Evolutionary conservation across 257 asterid genomes (phyloP), one percentile per base, ranked within the genome.

Genomic region (Linderniella brevidens): DNA sequence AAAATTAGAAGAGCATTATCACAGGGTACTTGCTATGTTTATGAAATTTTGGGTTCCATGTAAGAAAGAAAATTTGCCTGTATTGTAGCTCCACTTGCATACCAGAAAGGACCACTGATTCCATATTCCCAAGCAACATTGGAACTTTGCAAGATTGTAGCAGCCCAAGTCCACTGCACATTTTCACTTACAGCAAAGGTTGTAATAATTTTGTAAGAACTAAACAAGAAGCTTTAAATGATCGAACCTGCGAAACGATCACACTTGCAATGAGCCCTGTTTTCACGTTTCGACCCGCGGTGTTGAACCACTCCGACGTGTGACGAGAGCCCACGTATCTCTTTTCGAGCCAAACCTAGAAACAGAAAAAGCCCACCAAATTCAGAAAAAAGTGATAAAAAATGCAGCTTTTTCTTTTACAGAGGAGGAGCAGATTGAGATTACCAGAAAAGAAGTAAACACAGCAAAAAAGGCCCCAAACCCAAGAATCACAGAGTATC

Each of bases 21-120:
- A 25, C 32, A n/a, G n/a, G n/a, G n/a, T n/a, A n/a, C 41, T 37
- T 37, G 8, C 41, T 37, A 13, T 37, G 41, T 37, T 37, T 37
- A 37, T 37, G 41, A 8, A 13, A 37, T 40, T 25, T 25, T 25
- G 32, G 6, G 32, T 25, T n/a, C 32, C 4, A 25, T 25, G 32
- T 25, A 25, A 25, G 32, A 25, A 25, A 25, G 32, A 25, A 25
- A 3, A 25, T 25, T 6, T 40, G 66, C 94, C 87, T 82, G 97
- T 49, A 86, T 82, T 32, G 97, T 82, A 60, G 97, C 93, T 0
- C 97, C 94, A 52, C 93, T 86, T 48, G 97, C 97, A 53, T 86
- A 82, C 97, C 97, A 86, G 65, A 86, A 86, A 39, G 97, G 97
- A n/a, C 97, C 95, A 46, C 97, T 86, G 50, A 86, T 68, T 54